Base-by-base conservation (phyloP, 805 yeast genomes). In the Saccharomycopsis sp. region DNA sequence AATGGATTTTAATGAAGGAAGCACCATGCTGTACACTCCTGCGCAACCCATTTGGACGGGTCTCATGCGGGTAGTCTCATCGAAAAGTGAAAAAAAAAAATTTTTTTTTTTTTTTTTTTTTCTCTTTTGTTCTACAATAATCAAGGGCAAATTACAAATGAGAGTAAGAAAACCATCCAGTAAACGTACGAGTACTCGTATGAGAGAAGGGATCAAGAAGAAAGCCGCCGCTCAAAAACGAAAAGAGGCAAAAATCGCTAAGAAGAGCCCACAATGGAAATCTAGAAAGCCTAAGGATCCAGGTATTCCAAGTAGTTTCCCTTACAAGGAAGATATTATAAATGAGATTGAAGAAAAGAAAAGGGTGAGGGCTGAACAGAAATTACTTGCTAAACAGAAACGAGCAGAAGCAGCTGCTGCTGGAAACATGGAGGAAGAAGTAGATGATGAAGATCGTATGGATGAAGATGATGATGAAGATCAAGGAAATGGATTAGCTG, bases 181-280 rank as follows among this genome's bases (percentile, higher is more conserved):
- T 50, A 93, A 90, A 67, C 79, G 97, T 68, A 73, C 80, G 42
- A 76, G 93, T 60, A 90, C 97, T 57, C 87, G 94, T 64, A 78
- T 89, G 85, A 79, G 88, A 59, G 96, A 89, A 64, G 98, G 98
- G 52, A 88, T 93, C 62, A 84, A 86, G 70, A 93, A 88, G 77
- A 93, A 93, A 67, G 89, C 95, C 2, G 76, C 90, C 34, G 96
- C 97, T 5, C 90, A 89, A 56, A 75, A 82, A 53, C 79, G 94
- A 65, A 93, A 93, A 61, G 83, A 85, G 61, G 75, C 72, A 56
- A 93, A 93, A 67, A 53, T 62, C 21, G 75, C 95, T 16, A 93
- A 93, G 73, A 88, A 77, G 60, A 97, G 90, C 62, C 78, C 77
- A 3, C 93, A 97, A 13, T 93, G 98, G 98, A 87, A 77, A 61